These are phyloP conservation scores for Lasiosphaeris hirsuta DNA, from an alignment of 495 filamentous ascomycete species.

Conservation along the genomic window DNA sequence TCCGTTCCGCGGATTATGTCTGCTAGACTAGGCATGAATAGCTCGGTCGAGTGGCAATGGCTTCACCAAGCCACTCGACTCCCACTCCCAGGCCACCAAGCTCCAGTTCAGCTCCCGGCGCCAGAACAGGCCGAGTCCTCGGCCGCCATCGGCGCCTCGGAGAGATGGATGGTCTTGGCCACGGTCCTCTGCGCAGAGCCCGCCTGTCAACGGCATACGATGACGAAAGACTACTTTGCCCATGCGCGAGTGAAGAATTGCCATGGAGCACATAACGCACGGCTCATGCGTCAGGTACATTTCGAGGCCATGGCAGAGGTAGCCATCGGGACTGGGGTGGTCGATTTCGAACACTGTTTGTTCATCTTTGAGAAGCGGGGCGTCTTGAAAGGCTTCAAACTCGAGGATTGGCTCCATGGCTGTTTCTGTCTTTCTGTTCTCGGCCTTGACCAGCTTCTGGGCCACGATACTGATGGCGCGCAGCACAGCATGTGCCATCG, in stretches of 20 bases:
- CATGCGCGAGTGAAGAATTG: slow-evolving; percentile 86
- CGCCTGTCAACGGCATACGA: slow-evolving; percentile 59
- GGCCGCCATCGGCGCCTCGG: slow-evolving; percentile 39
- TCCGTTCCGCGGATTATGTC: background rate
- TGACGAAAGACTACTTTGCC: slow-evolving; percentile 72
- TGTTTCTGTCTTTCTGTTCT: slow-evolving; percentile 29
- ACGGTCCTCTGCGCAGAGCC: slow-evolving; percentile 50
- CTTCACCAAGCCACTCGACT: slow-evolving; percentile 35
- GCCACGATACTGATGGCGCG: slow-evolving; percentile 86
- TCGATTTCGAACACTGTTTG: slow-evolving; percentile 39
- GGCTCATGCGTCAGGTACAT: slow-evolving; percentile 93
- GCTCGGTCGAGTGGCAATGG: slow-evolving; percentile 33
- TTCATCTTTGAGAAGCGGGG: slow-evolving; percentile 40
- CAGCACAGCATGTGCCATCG: slow-evolving; percentile 78
- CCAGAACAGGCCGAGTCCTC: slow-evolving; percentile 85
- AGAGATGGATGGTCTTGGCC: slow-evolving; percentile 30
- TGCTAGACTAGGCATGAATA: slow-evolving; percentile 34
- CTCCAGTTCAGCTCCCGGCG: slow-evolving; percentile 93
- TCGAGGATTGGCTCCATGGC: slow-evolving; percentile 31
- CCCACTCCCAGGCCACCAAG: slow-evolving; percentile 79
- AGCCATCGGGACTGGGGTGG: slow-evolving; percentile 62
- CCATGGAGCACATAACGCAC: slow-evolving; percentile 96
- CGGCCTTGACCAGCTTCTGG: slow-evolving; percentile 56
- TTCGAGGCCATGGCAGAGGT: slow-evolving; percentile 87
- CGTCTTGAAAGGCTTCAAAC: slow-evolving; percentile 47